phyloP scores from a whole-genome alignment of 2,329 filamentous ascomycete genomes.

The Alternaria viburni region DNA sequence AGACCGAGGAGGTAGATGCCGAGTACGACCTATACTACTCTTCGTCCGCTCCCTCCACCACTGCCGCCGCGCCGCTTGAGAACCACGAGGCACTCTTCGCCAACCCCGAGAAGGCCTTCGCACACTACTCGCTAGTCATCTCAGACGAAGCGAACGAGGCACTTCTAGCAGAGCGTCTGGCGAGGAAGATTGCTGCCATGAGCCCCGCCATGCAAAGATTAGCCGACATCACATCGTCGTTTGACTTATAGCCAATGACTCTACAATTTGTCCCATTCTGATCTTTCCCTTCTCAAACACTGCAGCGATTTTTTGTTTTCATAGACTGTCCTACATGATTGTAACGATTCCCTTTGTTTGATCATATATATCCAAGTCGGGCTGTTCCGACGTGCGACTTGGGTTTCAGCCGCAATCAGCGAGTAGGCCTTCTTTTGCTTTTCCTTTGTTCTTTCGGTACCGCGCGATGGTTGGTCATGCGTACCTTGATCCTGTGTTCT shows the following conservation, averaged over 20 bases:
- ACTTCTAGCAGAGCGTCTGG: slow-evolving; percentile 40
- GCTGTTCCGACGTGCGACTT: slow-evolving; percentile 15
- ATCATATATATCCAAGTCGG: slow-evolving; percentile 12
- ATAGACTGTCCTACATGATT: slow-evolving; percentile 37
- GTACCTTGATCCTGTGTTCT: not conserved
- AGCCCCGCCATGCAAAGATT: slow-evolving; percentile 43
- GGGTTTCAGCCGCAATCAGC: slow-evolving; percentile 3
- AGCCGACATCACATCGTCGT: slow-evolving; percentile 43
- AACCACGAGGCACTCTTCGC: slow-evolving; percentile 52
- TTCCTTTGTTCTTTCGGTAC: slow-evolving; percentile 4
- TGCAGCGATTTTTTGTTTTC: slow-evolving; percentile 14
- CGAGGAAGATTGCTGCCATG: slow-evolving; percentile 44
- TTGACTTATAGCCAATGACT: slow-evolving; percentile 35
- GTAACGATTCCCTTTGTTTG: slow-evolving; percentile 41
- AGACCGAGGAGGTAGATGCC: slow-evolving; percentile 62
- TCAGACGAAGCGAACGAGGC: slow-evolving; percentile 55
- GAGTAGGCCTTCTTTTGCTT: slow-evolving; percentile 5
- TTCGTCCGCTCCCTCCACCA: slow-evolving; percentile 44
- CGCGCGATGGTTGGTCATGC: not conserved
- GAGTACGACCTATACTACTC: slow-evolving; percentile 67
- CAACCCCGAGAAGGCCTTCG: slow-evolving; percentile 67
- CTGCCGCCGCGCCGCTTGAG: slow-evolving; percentile 46
- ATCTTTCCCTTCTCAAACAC: slow-evolving; percentile 2
- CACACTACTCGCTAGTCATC: slow-evolving; percentile 70
- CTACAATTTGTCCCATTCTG: not conserved